Conservation (phyloP, 2,329 filamentous ascomycete genomes). For the Penicillium decumbens region DNA sequence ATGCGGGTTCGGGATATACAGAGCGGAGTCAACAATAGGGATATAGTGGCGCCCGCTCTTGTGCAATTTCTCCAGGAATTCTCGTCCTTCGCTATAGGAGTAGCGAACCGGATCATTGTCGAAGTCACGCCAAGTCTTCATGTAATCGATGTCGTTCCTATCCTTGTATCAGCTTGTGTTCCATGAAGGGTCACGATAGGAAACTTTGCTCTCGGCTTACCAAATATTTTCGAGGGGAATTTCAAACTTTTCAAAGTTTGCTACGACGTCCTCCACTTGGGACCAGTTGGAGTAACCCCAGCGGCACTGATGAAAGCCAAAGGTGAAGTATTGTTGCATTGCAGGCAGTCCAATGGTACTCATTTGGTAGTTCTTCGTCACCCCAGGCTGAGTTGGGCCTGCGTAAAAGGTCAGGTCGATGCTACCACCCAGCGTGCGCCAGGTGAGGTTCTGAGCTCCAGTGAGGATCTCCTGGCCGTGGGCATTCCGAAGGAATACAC, state of each 20-base stretch:
- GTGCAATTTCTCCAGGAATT: conserved; percentile 53
- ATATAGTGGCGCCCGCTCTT: conserved; percentile 55
- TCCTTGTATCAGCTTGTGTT: background rate
- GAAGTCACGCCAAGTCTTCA: conserved; percentile 59
- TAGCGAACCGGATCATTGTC: conserved; percentile 53
- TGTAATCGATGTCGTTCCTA: conserved; percentile 51
- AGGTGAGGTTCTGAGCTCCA: conserved; percentile 60
- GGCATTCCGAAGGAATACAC: conserved; percentile 70
- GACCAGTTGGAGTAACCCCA: conserved; percentile 78
- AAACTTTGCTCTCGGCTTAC: conserved; percentile 18
- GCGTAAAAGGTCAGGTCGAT: conserved; percentile 77
- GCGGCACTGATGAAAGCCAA: conserved; percentile 78
- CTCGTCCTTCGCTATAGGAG: conserved; percentile 46
- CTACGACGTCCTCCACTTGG: conserved; percentile 55
- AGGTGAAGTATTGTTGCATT: conserved; percentile 75
- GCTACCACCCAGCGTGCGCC: conserved; percentile 68
- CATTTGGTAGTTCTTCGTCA: conserved; percentile 66
- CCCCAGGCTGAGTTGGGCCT: conserved; percentile 63
- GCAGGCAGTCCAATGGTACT: conserved; percentile 65
- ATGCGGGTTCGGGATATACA: conserved; percentile 68
- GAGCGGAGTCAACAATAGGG: conserved; percentile 59
- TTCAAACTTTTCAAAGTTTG: conserved; percentile 51
- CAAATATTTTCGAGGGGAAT: conserved; percentile 55
- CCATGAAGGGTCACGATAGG: background rate
- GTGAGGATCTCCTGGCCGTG: conserved; percentile 72